phyloP scores from a whole-genome alignment of 2,329 filamentous ascomycete species.

The Penicillium frequentans region DNA sequence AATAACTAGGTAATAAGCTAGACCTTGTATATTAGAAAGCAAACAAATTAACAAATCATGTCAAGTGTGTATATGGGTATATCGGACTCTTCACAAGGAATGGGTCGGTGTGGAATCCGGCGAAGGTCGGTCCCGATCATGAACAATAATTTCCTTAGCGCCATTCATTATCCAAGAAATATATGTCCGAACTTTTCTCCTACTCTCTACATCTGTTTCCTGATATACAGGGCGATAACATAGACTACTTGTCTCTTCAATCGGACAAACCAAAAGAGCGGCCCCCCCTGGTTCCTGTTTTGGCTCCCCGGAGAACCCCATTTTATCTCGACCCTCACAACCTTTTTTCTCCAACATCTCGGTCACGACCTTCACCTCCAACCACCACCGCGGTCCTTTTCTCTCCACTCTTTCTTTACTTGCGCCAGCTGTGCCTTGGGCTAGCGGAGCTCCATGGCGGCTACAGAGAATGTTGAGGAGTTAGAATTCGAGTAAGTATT shows the following conservation, averaged over 20 bases:
- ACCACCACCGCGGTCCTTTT: neutral
- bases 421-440: slow-evolving; percentile 37
- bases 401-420: slow-evolving; percentile 16
- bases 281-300: slow-evolving; percentile 2
- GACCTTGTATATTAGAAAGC: neutral
- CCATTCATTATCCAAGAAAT: neutral
- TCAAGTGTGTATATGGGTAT: neutral
- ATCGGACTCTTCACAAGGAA: slow-evolving; percentile 4
- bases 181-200: neutral
- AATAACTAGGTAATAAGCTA: neutral
- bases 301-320: slow-evolving; percentile 5
- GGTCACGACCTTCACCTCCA: neutral
- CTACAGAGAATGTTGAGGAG: slow-evolving; percentile 41
- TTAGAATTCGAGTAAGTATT: slow-evolving; percentile 50
- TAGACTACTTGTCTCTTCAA: neutral
- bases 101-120: slow-evolving; percentile 15
- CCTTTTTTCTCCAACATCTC: neutral
- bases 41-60: neutral
- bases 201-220: slow-evolving; percentile 1
- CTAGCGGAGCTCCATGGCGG: slow-evolving; percentile 42
- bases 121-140: slow-evolving; percentile 12
- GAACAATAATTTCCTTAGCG: slow-evolving; percentile 13
- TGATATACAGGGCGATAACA: neutral
- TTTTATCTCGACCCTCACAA: neutral
- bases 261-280: neutral